Base-by-base conservation (phyloP, 2,329 filamentous ascomycete species). In the Alternaria tenuissima region DNA sequence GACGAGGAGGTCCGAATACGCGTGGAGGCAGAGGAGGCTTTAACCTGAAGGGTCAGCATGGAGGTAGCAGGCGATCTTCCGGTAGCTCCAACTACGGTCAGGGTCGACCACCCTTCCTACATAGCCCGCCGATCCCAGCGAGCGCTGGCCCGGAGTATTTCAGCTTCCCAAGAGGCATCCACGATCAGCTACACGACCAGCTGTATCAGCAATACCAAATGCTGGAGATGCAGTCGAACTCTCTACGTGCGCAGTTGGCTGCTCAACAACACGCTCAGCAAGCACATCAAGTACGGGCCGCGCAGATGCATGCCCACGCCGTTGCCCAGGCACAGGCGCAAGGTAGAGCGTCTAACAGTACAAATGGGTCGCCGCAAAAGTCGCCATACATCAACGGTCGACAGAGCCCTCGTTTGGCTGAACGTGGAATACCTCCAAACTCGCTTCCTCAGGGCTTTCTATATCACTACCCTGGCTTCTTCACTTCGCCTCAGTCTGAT, bases 61-160 rank as follows among this genome's bases (percentile, higher is more conserved):
- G 66, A 32, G 69, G 67, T 48, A 79, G 78, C 61, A 81, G 87
- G 61, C 82, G 87, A 68, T 81, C 87, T 16, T 89, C 87, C 3
- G 87, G 86, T 73, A 84, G 85, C 32, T 82, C 84, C 5, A 82
- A 82, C 5, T 83, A 79, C 63, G 74, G 74, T 44, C 77, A 78
- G 56, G 79, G 76, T 46, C 73, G 79, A 30, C 71, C 74, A 34
- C 74, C 65, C 7, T 79, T 74, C 43, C 68, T 82, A 46, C 71
- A 81, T 55, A 83, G 81, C 62, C 81, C 81, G 34, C 80, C 81
- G 3, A 74, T 81, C 14, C 70, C 65, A 24, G 62, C 72, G 7
- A 69, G 72, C 34, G 68, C 74, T 53, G 74, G 72, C 16, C 73
- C 73, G n/a, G 81, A 83, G 48, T 83, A 83, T 59, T 82, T 83